Evolutionary conservation across 352 stramenopile genomes (phyloP).

Genomic region (Phytophthora crassamura): DNA sequence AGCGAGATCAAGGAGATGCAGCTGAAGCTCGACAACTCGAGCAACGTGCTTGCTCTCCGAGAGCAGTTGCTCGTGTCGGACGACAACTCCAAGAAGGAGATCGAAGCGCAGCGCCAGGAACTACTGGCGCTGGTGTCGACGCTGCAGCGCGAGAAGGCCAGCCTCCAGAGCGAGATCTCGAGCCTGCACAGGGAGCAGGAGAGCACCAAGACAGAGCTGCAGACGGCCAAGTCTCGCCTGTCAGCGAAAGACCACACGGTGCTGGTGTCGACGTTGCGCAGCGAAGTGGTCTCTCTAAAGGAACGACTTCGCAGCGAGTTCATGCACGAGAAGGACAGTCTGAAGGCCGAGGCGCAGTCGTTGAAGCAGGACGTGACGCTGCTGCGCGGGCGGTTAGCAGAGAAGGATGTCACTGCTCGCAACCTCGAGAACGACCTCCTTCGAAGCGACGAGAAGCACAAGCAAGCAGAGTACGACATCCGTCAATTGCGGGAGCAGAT

Average conservation of each 20-base stretch:
- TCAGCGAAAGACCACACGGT: constrained; percentile 58
- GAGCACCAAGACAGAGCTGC: constrained; percentile 37
- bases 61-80: constrained; percentile 66
- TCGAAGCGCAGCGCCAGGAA: constrained; percentile 55
- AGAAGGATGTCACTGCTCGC: constrained; percentile 56
- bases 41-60: constrained; percentile 43
- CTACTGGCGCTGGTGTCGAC: constrained; percentile 46
- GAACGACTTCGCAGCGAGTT: constrained; percentile 67
- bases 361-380: constrained; percentile 52
- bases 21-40: constrained; percentile 54
- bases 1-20: constrained; percentile 59
- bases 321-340: constrained; percentile 61
- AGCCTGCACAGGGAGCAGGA: constrained; percentile 40
- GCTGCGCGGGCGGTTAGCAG: constrained; percentile 42
- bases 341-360: constrained; percentile 46
- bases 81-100: constrained; percentile 44
- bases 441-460: constrained; percentile 49
- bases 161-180: constrained; percentile 34
- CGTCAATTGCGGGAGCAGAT: constrained; percentile 53
- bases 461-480: constrained; percentile 45
- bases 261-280: constrained; percentile 66
- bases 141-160: constrained; percentile 52
- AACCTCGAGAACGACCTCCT: constrained; percentile 55
- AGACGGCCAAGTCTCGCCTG: constrained; percentile 46
- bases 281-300: constrained; percentile 66